Evolutionary conservation across 495 filamentous ascomycete genomes (phyloP), one percentile per base, ranked within the genome.

Genomic region (Podospora tetraspora): DNA sequence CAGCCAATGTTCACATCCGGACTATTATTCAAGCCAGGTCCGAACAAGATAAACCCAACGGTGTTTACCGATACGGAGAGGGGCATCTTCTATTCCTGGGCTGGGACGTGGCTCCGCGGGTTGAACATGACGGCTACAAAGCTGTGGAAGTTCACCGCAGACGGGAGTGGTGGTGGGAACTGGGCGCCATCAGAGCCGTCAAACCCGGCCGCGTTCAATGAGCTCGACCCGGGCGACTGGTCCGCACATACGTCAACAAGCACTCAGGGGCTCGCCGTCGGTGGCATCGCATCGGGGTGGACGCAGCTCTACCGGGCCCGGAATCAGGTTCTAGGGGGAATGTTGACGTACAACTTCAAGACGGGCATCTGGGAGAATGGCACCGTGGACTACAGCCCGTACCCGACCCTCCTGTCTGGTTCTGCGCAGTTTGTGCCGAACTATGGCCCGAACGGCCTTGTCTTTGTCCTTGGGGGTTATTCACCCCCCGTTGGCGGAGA

Each of bases 391-490:
- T 68, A 63, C 52, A 68, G 67, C 34, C 73, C 69, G 1, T 69
- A 63, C 24, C 59, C 67, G 2, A 70, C 69, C 3, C 22, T 73
- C 6, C 12, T 24, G 12, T 60, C 59, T 21, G 79, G 64, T 1
- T 63, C 71, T 25, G 79, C 77, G 2, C 71, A 80, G 9, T 78
- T 68, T 34, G 66, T 81, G 5, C 79, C 80, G 11, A 43, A 30
- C 12, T 71, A 68, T 10, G 71, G 71, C 21, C 66, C 71, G 9
- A 64, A 77, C 30, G 80, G 79, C 0, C 61, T 82, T 22, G 59
- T 82, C 16, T 52, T 82, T 4, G 72, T 80, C 5, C 61, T 82
- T 1, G 80, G 78, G n/a, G 80, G 80, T 0, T 62, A 68, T 10
- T 69, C 75, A 27, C 66, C 68, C 8, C 68, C 72, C n/a, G 64